Percentiles rank a stretch among this genome's conserved stretches.
These are phyloP conservation scores for Hypoxylon lienhwacheense DNA, from an alignment of 495 filamentous ascomycete species.

Conservation along the genomic window DNA sequence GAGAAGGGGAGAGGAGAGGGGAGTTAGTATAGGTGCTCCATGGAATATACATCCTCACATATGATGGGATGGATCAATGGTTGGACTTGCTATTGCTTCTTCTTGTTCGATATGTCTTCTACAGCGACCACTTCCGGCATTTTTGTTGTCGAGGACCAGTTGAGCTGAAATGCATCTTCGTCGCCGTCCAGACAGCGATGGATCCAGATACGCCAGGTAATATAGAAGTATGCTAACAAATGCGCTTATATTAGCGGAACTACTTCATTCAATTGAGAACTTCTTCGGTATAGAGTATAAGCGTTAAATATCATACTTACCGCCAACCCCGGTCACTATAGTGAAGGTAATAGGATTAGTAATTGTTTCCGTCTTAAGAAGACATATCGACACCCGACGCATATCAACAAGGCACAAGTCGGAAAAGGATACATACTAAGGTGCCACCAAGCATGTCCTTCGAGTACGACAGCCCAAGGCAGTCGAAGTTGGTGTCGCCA, in stretches of 20 bases:
- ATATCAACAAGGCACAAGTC: background rate
- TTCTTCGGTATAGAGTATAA: background rate
- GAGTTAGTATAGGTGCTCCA: too few species aligned
- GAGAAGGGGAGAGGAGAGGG: too few species aligned
- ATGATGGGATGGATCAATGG: too few species aligned
- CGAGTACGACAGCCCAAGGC: constrained; percentile 87
- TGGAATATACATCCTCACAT: too few species aligned
- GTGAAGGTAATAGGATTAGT: constrained; percentile 10
- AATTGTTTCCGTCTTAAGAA: background rate
- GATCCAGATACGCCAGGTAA: constrained; percentile 85
- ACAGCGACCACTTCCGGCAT: constrained; percentile 63
- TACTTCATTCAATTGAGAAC: background rate
- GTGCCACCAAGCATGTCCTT: constrained; percentile 98
- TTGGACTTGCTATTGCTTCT: constrained; percentile 33
- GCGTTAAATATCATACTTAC: constrained; percentile 32
- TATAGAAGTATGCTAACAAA: constrained; percentile 75
- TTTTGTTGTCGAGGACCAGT: constrained; percentile 67
- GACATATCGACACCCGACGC: too few species aligned
- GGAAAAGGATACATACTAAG: constrained; percentile 42
- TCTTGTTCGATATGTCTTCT: constrained; percentile 31
- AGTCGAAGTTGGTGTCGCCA: constrained; percentile 76
- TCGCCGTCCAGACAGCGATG: constrained; percentile 75
- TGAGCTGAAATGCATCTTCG: constrained; percentile 73
- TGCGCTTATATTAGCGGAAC: constrained; percentile 43
- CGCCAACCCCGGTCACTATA: constrained; percentile 42